Base-by-base conservation (phyloP, 768 basidiomycete species). In the Rhodotorula diobovata region DNA sequence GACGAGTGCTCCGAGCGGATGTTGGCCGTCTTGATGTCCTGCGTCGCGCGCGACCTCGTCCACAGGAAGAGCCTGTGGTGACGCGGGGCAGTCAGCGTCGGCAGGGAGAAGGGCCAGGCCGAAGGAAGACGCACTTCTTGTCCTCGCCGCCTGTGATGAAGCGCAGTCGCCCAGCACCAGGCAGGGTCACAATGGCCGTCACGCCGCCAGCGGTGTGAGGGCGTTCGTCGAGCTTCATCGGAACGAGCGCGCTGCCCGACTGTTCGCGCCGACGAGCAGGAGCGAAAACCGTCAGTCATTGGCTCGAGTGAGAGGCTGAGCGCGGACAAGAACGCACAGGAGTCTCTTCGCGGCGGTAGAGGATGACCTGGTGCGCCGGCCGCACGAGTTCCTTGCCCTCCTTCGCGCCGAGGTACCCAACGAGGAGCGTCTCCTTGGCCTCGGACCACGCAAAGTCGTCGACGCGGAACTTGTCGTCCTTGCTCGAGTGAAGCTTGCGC, bases 61-160 rank as follows among this genome's bases (percentile, higher is more conserved):
- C 71, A 72, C 25, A 72, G 54, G 35, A 51, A 61, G n/a, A 72
- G 25, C 46, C 63, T 71, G 58, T 39, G 48, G n/a, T n/a, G 41
- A 20, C 16, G 16, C 11, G 4, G 43, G 23, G 16, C 14, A 41
- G 34, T 34, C 21, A 51, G 48, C 32, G 35, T 4, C 21, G 32
- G 20, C 14, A 4, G 6, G 14, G n/a, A 48, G 34, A 9, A 39
- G 32, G 21, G 6, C n/a, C n/a, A n/a, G n/a, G n/a, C n/a, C n/a
- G 35, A 20, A 14, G 39, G 46, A 25, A 30, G 20, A 63, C 62
- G 20, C 37, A 66, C 70, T 67, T 61, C 58, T 72, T 72, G 51
- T 72, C 71, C n/a, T 72, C 71, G 6, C 71, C 71, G 25, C 59
- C 71, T 0, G 71, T 72, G 41, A 68, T 54, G 48, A 65, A 72